Base-by-base conservation (phyloP, 495 filamentous ascomycete genomes). In the Penicillium chermesinum region DNA sequence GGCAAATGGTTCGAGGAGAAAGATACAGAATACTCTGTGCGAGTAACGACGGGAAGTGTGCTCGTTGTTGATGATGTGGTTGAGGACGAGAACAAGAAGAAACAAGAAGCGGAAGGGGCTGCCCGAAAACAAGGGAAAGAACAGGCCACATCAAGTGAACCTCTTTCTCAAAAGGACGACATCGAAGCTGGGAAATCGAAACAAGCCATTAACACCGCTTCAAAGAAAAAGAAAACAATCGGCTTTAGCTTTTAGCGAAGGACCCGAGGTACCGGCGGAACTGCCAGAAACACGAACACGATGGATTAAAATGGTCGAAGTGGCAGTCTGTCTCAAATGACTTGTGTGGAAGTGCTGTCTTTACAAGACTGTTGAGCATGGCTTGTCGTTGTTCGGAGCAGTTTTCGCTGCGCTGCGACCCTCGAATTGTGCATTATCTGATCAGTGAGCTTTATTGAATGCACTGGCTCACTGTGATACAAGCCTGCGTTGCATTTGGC, bases 51-150 rank as follows among this genome's bases (percentile, higher is more conserved):
- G 40, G 80, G 83, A 49, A 83, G 76, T 55, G 71, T 88, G 17
- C 65, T 78, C 15, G 80, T 82, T 36, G 77, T 91, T 21, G 87
- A 91, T 72, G 87, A 90, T 73, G 64, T 90, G 32, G 71, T 77
- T 43, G 67, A 68, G 41, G 67, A 66, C 39, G 65, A 64, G 13
- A 63, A 58, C 25, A 58, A 37, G 22, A 68, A 59, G 46, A 50
- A 53, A 34, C 36, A 39, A 35, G 52, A 57, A 27, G 40, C 47
- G n/a, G 34, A 59, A 41, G 59, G 61, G 36, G 50, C 35, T 22
- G 56, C 56, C 27, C 58, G 50, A 32, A 54, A 58, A 42, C 65
- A 63, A 14, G 41, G 51, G 46, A 14, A 20, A 10, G 47, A 41
- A 16, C 35, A 20, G 33, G 22, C 2, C 16, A 14, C 18, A 18